Base-by-base conservation (phyloP, 208 protist species). In the Crithidia mellificae region DNA sequence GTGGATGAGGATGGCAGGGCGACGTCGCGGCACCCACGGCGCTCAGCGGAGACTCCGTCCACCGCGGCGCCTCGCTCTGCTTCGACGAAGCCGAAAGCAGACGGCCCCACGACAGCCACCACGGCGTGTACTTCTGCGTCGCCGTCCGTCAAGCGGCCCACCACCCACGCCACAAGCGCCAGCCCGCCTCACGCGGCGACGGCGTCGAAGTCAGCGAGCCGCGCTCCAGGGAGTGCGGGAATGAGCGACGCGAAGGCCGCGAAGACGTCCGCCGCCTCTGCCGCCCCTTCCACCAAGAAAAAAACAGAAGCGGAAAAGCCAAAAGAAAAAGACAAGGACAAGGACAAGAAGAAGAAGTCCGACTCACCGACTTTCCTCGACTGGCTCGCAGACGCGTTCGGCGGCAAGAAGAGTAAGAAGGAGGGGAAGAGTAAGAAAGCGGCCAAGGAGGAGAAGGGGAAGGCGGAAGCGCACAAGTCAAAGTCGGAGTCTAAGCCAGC, bases 391-490 rank as follows among this genome's bases (percentile, higher is more conserved):
- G 44, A 64, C 11, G 44, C 58, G 0, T 64, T 64, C 19, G 44
- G 58, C n/a, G 25, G n/a, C 2, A 53, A 64, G 44, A 64, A 53
- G 44, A 64, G 27, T 17, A 49, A 63, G 27, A 63, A 63, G 27
- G 24, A 34, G 55, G 34, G 14, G 22, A 51, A 63, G 27, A 14
- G 38, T n/a, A 63, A 34, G 20, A 51, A 11, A 41, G 3, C 38
- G 5, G 32, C 2, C 15, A 51, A 39, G 4, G 41, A 34, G 12
- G 32, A 51, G 5, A 51, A 63, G 27, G 11, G 7, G 3, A 49
- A 49, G 56, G 20, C 6, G 2, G 27, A 49, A 1, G 32, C 29
- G 3, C 27, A 43, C 6, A 38, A 57, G 41, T 20, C 32, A 39
- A 57, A 57, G 14, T 4, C 29, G 8, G 38, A 38, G 14, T 22